Conservation (phyloP, 2,329 filamentous ascomycete species). For the Dendrostoma leiphaemia region DNA sequence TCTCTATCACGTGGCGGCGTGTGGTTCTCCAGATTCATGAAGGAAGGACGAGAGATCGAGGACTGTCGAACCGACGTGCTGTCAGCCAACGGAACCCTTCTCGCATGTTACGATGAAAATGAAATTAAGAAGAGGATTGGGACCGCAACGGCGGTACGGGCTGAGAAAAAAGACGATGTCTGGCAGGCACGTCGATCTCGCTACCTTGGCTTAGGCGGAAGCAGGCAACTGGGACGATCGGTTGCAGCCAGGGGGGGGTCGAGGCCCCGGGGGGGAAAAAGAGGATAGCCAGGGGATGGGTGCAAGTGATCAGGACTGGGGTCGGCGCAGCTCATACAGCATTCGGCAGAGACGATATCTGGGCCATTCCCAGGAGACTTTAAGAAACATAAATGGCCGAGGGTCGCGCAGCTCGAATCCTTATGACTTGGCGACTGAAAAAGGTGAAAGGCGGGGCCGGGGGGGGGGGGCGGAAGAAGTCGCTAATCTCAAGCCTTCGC, state of each 20-base stretch:
- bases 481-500: background rate
- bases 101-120: slow-evolving; percentile 12
- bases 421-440: background rate
- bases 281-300: background rate
- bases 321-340: slow-evolving; percentile 12
- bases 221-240: background rate
- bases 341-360: slow-evolving; percentile 8
- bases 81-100: slow-evolving; percentile 18
- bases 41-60: slow-evolving; percentile 11
- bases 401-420: background rate
- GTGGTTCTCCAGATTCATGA: slow-evolving; percentile 17
- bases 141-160: slow-evolving; percentile 2
- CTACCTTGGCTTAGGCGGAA: background rate
- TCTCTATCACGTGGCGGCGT: slow-evolving; percentile 6
- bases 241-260: background rate
- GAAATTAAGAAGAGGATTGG: background rate
- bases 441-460: background rate
- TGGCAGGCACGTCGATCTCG: slow-evolving; percentile 2
- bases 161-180: background rate
- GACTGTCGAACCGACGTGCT: slow-evolving; percentile 17
- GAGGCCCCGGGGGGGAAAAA: background rate
- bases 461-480: no score
- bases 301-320: background rate
- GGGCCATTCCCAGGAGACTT: background rate
- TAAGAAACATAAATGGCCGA: background rate